These are phyloP conservation scores for Gracilaria domingensis DNA, from an alignment of 23 red algal genomes.

Conservation along the genomic window DNA sequence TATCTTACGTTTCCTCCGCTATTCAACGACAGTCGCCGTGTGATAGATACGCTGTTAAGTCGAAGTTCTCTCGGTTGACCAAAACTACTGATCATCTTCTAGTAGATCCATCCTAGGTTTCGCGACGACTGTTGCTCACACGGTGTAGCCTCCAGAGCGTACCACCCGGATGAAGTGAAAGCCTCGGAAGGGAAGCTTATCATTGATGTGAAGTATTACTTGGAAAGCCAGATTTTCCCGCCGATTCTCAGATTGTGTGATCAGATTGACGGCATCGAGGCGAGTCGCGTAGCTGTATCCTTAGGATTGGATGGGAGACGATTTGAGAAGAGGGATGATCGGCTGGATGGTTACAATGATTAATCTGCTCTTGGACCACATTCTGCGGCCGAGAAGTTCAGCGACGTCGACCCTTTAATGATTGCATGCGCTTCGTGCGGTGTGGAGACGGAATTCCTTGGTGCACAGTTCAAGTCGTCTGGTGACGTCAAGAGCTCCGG, in stretches of 20 bases:
- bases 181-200: constrained; percentile 54
- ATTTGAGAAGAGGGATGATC: constrained; percentile 33
- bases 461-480: constrained; percentile 36
- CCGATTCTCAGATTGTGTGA: no score
- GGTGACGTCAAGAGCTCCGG: constrained; percentile 36
- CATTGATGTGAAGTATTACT: no score
- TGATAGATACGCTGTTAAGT: constrained; percentile 37
- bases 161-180: constrained; percentile 91
- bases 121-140: constrained; percentile 45
- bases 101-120: constrained; percentile 48
- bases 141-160: constrained; percentile 67
- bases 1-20: constrained; percentile 45
- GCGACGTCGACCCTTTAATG: constrained; percentile 34
- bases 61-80: constrained; percentile 44
- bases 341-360: constrained; percentile 1
- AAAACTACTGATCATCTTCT: neutral
- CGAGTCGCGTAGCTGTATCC: constrained; percentile 68
- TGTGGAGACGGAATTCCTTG: constrained; percentile 16
- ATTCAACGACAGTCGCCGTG: constrained; percentile 3
- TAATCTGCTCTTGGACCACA: no score
- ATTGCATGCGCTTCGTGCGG: constrained; percentile 47
- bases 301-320: constrained; percentile 77
- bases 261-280: no score
- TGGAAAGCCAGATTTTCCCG: no score
- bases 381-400: no score